These are phyloP conservation scores for Heimioporus sp. DNA, from an alignment of 768 basidiomycete genomes.

Conservation along the genomic window DNA sequence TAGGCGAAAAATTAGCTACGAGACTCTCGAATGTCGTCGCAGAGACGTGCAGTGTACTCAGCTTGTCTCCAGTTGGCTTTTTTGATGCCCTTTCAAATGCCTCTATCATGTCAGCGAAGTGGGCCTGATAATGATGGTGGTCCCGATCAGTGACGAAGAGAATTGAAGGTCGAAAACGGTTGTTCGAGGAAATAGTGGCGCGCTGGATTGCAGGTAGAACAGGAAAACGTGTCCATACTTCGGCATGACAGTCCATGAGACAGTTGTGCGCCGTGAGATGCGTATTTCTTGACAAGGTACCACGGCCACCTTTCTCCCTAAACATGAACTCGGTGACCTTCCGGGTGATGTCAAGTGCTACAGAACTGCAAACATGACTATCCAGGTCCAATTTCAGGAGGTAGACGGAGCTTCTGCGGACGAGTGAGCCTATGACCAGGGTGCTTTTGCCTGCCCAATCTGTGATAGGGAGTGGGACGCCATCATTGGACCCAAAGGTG, in stretches of 20 bases:
- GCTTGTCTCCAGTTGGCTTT: conserved; percentile 48
- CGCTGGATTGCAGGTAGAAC: conserved; percentile 51
- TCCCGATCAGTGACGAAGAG: conserved; percentile 42
- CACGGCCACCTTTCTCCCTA: conserved; percentile 37
- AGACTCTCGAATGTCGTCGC: conserved; percentile 29
- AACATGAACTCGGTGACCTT: conserved; percentile 60
- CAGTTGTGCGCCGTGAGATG: conserved; percentile 41
- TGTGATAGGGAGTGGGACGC: conserved; percentile 37
- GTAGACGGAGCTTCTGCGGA: conserved; percentile 40
- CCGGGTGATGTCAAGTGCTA: conserved; percentile 51
- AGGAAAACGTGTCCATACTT: conserved; percentile 61
- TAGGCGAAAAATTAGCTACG: background rate
- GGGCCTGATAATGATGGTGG: conserved; percentile 33
- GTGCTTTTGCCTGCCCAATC: conserved; percentile 21
- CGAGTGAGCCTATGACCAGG: conserved; percentile 45
- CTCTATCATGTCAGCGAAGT: conserved; percentile 45
- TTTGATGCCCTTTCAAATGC: conserved; percentile 47
- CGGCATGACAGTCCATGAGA: conserved; percentile 52
- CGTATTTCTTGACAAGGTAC: conserved; percentile 14
- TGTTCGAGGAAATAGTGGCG: conserved; percentile 36
- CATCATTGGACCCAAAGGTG: conserved; percentile 53
- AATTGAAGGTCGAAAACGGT: conserved; percentile 34
- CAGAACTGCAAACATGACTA: conserved; percentile 37
- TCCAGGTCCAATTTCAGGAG: conserved; percentile 40
- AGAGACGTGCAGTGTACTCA: conserved; percentile 36